Conservation (phyloP, 352 stramenopile genomes). For the Pythium coloratum region DNA sequence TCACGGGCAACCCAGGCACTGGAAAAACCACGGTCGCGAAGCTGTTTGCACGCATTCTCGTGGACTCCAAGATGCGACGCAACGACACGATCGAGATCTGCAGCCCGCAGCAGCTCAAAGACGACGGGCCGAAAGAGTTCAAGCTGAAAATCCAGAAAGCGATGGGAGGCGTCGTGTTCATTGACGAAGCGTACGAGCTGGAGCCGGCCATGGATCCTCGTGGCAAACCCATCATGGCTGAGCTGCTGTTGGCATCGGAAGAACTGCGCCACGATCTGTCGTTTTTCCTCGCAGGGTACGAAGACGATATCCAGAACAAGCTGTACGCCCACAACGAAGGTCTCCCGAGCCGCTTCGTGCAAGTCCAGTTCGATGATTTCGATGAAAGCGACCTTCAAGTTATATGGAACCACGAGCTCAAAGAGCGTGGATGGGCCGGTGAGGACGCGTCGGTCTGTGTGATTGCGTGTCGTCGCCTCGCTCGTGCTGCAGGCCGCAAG, state of each 20-base stretch:
- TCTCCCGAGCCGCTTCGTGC: slow-evolving; percentile 80
- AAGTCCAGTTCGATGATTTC: slow-evolving; percentile 92
- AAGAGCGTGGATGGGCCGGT: slow-evolving; percentile 49
- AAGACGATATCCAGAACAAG: slow-evolving; percentile 92
- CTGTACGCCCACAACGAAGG: slow-evolving; percentile 92
- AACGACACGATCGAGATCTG: slow-evolving; percentile 44
- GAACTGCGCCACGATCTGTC: slow-evolving; percentile 83
- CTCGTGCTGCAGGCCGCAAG: slow-evolving; percentile 59
- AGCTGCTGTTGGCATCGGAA: slow-evolving; percentile 85
- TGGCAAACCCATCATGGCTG: slow-evolving; percentile 86
- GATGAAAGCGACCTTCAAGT: slow-evolving; percentile 80
- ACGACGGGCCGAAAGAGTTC: slow-evolving; percentile 66
- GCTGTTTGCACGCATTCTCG: slow-evolving; percentile 74
- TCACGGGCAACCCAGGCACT: slow-evolving; percentile 69
- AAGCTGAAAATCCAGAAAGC: slow-evolving; percentile 68
- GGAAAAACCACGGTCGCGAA: slow-evolving; percentile 83
- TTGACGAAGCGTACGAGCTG: slow-evolving; percentile 92
- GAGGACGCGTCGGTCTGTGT: slow-evolving; percentile 41
- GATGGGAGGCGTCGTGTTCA: slow-evolving; percentile 88
- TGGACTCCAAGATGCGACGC: slow-evolving; percentile 65
- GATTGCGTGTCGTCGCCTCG: slow-evolving; percentile 67
- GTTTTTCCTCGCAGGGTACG: slow-evolving; percentile 91
- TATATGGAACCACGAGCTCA: slow-evolving; percentile 62
- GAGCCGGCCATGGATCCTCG: slow-evolving; percentile 77
- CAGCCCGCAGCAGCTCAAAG: slow-evolving; percentile 73